Conservation (phyloP, 2,329 filamentous ascomycete species). For the Paracorniculantispora psalliotae region DNA sequence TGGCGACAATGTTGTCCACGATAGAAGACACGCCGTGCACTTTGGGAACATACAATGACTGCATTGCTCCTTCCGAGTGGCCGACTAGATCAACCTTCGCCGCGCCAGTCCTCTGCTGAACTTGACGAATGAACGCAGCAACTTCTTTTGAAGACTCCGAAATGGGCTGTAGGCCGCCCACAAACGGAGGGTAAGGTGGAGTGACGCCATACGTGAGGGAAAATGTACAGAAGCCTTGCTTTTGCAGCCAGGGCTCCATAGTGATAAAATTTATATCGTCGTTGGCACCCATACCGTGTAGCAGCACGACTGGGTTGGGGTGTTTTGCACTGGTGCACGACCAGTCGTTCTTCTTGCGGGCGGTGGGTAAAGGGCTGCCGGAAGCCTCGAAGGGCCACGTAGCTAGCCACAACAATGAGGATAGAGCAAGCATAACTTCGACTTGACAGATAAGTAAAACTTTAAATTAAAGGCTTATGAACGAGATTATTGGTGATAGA, state of each 20-base stretch:
- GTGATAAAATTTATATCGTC: conserved; percentile 13
- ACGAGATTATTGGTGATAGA: not conserved
- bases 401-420: not conserved
- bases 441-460: not conserved
- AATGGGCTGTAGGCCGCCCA: conserved; percentile 16
- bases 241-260: conserved; percentile 14
- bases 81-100: conserved; percentile 18
- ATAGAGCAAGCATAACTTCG: not conserved
- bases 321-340: conserved; percentile 14
- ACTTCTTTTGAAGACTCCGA: conserved; percentile 16
- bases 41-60: conserved; percentile 17
- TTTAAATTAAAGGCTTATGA: not conserved
- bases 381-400: not conserved
- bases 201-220: conserved; percentile 18
- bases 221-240: conserved; percentile 17
- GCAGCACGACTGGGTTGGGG: conserved; percentile 18
- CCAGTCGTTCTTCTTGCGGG: conserved; percentile 14
- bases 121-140: conserved; percentile 16
- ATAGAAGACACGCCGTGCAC: conserved; percentile 11
- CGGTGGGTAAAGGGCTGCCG: not conserved
- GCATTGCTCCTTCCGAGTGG: conserved; percentile 19
- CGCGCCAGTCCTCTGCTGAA: conserved; percentile 14
- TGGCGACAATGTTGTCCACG: conserved; percentile 16
- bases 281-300: conserved; percentile 17
- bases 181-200: conserved; percentile 13